Percentiles rank a stretch among this genome's conserved stretches.
Conservation (phyloP, 2,329 filamentous ascomycete species). For the Epichloe typhina region DNA sequence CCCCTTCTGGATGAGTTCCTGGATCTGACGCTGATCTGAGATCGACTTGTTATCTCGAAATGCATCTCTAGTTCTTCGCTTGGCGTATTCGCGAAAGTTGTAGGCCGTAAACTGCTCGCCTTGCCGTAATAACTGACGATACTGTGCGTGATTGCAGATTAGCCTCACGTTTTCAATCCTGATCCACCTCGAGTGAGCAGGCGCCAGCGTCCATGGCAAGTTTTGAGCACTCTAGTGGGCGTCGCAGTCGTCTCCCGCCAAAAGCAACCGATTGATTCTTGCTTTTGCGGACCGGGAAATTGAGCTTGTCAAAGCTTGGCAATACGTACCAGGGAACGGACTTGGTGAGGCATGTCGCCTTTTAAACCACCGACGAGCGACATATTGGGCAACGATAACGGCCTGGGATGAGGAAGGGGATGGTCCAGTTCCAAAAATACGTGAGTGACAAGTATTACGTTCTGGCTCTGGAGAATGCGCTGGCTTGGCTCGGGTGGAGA, state of each 20-base stretch:
- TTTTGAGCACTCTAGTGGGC: neutral
- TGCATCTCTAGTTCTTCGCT: slow-evolving; percentile 76
- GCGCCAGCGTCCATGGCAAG: neutral
- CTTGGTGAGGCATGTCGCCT: slow-evolving; percentile 44
- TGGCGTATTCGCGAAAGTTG: slow-evolving; percentile 96
- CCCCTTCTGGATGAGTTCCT: slow-evolving; percentile 82
- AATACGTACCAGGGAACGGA: slow-evolving; percentile 39
- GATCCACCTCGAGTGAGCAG: neutral
- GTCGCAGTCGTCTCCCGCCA: neutral
- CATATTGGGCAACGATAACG: slow-evolving; percentile 14
- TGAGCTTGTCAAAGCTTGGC: neutral
- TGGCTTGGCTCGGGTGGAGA: slow-evolving; percentile 6
- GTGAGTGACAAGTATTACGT: slow-evolving; percentile 1
- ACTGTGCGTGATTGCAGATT: slow-evolving; percentile 37
- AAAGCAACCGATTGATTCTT: neutral
- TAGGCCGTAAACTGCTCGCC: slow-evolving; percentile 81
- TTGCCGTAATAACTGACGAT: slow-evolving; percentile 81
- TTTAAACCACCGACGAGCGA: slow-evolving; percentile 27
- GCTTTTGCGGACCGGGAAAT: neutral
- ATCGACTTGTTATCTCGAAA: slow-evolving; percentile 71
- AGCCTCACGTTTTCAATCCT: neutral
- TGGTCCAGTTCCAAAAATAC: neutral
- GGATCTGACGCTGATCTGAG: slow-evolving; percentile 61
- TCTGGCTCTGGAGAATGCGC: neutral
- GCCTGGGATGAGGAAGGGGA: neutral